Evolutionary conservation across 1,284 basidiomycete species (phyloP), one percentile per base, ranked within the genome.

Genomic region (Somion occarium): DNA sequence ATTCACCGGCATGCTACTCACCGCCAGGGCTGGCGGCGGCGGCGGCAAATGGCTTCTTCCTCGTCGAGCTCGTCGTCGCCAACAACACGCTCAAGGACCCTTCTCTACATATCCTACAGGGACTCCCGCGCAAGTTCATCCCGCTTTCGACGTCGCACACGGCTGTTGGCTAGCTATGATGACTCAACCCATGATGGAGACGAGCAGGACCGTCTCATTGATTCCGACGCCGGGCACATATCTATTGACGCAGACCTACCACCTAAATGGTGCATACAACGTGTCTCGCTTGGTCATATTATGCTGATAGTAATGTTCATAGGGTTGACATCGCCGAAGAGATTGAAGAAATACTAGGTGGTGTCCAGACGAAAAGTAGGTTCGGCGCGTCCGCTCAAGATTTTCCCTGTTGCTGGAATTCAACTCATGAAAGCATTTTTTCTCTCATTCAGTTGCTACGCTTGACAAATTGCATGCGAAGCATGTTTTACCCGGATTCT

Each of bases 401-500:
- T 58, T 53, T 46, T 49, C 39, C 24, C 49, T 44, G 22, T 44
- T 44, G n/a, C n/a, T 43, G 49, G 44, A 23, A 51, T 56, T 55
- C 50, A 58, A 59, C 50, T 59, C 59, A 61, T 59, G 51, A 59
- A 53, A 56, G 55, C 48, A 20, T 2, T 50, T 53, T 48, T 47
- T 47, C 46, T 50, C 42, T 50, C 52, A 46, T 55, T 54, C 61
- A 95, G 88, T 97, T 66, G 64, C 77, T 23, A 69, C 82, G 5
- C 83, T 98, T 43, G 95, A 98, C 67, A 94, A 90, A 65, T 81
- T 99, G 7, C 95, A 99, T 61, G 89, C 94, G 55, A 97, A 93
- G 68, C 95, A 98, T 68, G 87, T 91, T 49, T 80, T 99, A 2
- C 97, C 97, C 54, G 94, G 93, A 2, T 99, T 99, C 67, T 82